These are phyloP conservation scores for Colletotrichum chrysophilum DNA, from an alignment of 2,329 filamentous ascomycete genomes.

Conservation along the genomic window DNA sequence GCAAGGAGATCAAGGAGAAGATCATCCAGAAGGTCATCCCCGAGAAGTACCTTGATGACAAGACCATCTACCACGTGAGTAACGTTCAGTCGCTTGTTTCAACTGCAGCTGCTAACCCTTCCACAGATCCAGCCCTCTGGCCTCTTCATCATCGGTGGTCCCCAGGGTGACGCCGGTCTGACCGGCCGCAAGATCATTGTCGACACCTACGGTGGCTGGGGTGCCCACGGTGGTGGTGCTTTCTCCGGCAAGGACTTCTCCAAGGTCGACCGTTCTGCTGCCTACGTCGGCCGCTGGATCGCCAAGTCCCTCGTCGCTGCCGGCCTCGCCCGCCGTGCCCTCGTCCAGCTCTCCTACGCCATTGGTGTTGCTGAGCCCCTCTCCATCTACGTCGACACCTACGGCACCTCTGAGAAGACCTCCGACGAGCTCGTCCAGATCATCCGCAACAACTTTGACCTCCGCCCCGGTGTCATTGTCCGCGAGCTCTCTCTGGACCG, in stretches of 20 bases:
- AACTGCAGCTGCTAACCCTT: conserved; percentile 34
- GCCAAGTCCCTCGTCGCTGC: conserved; percentile 96
- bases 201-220: conserved; percentile 99
- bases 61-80: conserved; percentile 92
- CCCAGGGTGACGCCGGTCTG: conserved; percentile 97
- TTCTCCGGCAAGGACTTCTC: conserved; percentile 99
- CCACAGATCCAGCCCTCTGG: conserved; percentile 89
- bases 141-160: conserved; percentile 98
- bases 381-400: conserved; percentile 96
- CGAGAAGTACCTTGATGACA: conserved; percentile 86
- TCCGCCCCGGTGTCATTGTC: conserved; percentile 97
- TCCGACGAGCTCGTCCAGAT: conserved; percentile 95
- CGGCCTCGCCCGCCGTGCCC: conserved; percentile 86
- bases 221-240: conserved; percentile 98
- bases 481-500: conserved; percentile 93
- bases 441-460: conserved; percentile 95
- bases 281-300: conserved; percentile 97
- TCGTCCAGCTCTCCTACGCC: conserved; percentile 98
- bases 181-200: conserved; percentile 99
- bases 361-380: conserved; percentile 98
- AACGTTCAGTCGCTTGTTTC: neutral
- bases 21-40: conserved; percentile 96
- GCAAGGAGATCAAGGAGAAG: conserved; percentile 96
- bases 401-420: conserved; percentile 89
- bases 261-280: conserved; percentile 98